Base-by-base conservation (phyloP, 2,329 filamentous ascomycete genomes). In the Aspergillus tubingensis region DNA sequence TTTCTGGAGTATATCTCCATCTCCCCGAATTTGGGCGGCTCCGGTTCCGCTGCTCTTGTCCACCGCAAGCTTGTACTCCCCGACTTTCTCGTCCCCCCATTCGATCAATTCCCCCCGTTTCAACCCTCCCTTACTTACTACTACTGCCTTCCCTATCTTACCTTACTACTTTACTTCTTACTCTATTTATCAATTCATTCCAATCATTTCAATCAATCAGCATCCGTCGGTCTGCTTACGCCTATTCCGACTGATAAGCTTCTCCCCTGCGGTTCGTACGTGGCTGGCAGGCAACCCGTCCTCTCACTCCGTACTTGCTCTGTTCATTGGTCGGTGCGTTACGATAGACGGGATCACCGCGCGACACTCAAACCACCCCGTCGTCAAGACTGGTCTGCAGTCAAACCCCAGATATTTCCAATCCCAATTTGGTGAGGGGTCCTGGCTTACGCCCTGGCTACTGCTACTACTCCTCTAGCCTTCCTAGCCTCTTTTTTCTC, bases 171-270 rank as follows among this genome's bases (percentile, higher is more conserved):
- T 36, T 36, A 36, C 10, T 17, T 41, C 25, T 27, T 48, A 17
- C n/a, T 38, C 39, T 36, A n/a, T 47, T 7, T 25, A 11, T 47
- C 49, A 8, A 13, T 19, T n/a, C 17, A 25, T 47, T 51, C 53
- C n/a, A 27, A 27, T 10, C 25, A 25, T 30, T 11, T 36, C 41
- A 32, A 30, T 51, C 41, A n/a, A 27, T 25, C 13, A 54, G n/a
- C 17, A 27, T n/a, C 38, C 11, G 11, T 36, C 39, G 25, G 13
- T 23, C 17, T 30, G 30, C 38, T 48, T 49, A 30, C 32, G 43
- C 54, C 54, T 53, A 41, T 17, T 11, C 38, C 36, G 36, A 53
- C 63, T 64, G 69, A 71, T 71, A 71, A 71, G 68, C 68, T 65
- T 68, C 62, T 64, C 58, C 55, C 57, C 63, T 59, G 43, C 61